phyloP scores from a whole-genome alignment of 2,329 filamentous ascomycete species.

The Exophiala bonariae region DNA sequence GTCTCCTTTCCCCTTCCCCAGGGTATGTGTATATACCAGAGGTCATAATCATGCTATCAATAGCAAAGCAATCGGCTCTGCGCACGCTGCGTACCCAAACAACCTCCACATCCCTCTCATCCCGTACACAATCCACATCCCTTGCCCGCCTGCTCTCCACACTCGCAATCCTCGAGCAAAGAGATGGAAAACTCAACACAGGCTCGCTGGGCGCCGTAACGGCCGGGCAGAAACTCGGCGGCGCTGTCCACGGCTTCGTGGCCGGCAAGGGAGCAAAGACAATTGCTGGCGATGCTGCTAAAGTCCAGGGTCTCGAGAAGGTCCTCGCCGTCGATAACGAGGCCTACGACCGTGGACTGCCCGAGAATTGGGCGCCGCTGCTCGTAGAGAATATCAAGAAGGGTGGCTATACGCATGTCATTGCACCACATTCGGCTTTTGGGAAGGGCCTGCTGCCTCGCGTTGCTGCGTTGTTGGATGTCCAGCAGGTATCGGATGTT shows the following conservation, averaged over 20 bases:
- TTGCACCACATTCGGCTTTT: constrained; percentile 90
- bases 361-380: constrained; percentile 92
- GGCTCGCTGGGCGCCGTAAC: constrained; percentile 82
- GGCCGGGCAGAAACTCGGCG: constrained; percentile 83
- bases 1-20: too few relatives aligned
- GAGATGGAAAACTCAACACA: constrained; percentile 79
- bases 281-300: constrained; percentile 77
- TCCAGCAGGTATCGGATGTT: constrained; percentile 91
- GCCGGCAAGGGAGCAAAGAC: constrained; percentile 75
- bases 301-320: constrained; percentile 88
- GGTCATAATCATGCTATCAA: constrained; percentile 22
- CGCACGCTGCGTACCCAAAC: constrained; percentile 40
- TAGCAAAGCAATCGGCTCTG: constrained; percentile 37
- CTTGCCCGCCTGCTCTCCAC: constrained; percentile 76
- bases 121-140: constrained; percentile 48
- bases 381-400: constrained; percentile 97
- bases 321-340: constrained; percentile 84
- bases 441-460: constrained; percentile 93
- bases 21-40: too few relatives aligned
- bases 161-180: constrained; percentile 88
- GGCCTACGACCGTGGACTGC: constrained; percentile 91
- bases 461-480: constrained; percentile 86
- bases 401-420: constrained; percentile 86
- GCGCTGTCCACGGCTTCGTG: constrained; percentile 80
- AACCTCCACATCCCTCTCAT: constrained; percentile 43